Conservation (phyloP, 805 yeast species). For the Millerozyma miso region DNA sequence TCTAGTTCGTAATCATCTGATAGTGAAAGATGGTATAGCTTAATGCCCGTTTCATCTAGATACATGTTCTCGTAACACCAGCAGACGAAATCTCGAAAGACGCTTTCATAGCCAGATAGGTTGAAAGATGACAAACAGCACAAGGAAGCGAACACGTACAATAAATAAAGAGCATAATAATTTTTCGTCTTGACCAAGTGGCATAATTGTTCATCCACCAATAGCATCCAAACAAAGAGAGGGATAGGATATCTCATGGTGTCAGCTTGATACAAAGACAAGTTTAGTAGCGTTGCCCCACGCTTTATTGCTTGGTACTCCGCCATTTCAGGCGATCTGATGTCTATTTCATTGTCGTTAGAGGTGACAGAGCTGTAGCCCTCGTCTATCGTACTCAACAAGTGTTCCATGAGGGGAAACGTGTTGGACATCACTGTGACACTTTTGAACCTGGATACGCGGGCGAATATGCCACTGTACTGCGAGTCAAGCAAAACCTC, state of each 20-base stretch:
- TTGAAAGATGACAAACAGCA: conserved; percentile 18
- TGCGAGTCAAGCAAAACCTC: conserved; percentile 4
- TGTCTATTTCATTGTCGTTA: not conserved
- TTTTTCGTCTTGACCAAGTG: conserved; percentile 17
- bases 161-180: conserved; percentile 21
- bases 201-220: conserved; percentile 12
- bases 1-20: not conserved
- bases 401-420: not conserved
- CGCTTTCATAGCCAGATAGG: conserved; percentile 16
- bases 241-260: conserved; percentile 26
- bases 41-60: not conserved
- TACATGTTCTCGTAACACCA: not conserved
- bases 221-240: conserved; percentile 22
- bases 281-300: conserved; percentile 10
- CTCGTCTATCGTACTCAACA: not conserved
- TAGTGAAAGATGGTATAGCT: not conserved
- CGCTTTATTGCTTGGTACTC: not conserved
- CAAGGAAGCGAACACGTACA: conserved; percentile 18
- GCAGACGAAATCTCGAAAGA: conserved; percentile 9
- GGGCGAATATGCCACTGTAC: conserved; percentile 4
- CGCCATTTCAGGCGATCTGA: not conserved
- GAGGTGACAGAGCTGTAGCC: not conserved
- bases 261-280: conserved; percentile 9
- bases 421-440: not conserved
- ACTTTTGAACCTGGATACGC: not conserved